Conservation (phyloP, 164 flowering plant species). For the Magnolia officinalis region DNA sequence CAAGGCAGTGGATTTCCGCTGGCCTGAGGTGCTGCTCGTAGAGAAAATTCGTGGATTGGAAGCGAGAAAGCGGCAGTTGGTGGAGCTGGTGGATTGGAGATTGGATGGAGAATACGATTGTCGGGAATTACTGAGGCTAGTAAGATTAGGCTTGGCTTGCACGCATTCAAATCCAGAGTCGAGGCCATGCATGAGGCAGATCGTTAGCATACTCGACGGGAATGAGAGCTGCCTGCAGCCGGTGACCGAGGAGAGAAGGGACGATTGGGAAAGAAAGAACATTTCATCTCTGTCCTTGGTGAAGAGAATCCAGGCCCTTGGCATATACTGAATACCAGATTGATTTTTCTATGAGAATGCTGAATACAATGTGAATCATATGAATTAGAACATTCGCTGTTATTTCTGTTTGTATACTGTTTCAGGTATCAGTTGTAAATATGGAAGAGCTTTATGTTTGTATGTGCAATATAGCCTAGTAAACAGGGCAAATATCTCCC, state of each 20-base stretch:
- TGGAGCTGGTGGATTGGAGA: constrained; percentile 58
- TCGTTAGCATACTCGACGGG: constrained; percentile 77
- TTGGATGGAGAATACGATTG: constrained; percentile 47
- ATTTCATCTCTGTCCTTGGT: constrained; percentile 51
- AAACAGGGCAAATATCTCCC: neutral
- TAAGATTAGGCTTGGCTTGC: constrained; percentile 71
- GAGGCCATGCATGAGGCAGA: constrained; percentile 79
- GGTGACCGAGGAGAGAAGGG: constrained; percentile 35
- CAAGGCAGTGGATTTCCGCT: constrained; percentile 73
- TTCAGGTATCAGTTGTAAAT: constrained; percentile 1
- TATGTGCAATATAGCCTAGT: neutral
- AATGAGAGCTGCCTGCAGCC: constrained; percentile 40
- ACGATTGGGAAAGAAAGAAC: constrained; percentile 64
- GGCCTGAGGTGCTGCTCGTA: constrained; percentile 62
- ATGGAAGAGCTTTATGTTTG: neutral
- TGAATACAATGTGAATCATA: neutral
- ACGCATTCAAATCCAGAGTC: constrained; percentile 55
- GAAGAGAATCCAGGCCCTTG: constrained; percentile 80
- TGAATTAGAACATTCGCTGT: neutral
- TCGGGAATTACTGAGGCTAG: constrained; percentile 54
- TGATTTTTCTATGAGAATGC: neutral
- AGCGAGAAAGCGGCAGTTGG: constrained; percentile 38
- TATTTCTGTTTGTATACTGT: constrained; percentile 2
- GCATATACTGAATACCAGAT: constrained; percentile 49
- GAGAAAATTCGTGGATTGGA: constrained; percentile 48